Base-by-base conservation (phyloP, 306 rosid species). In the Quillaja saponaria region DNA sequence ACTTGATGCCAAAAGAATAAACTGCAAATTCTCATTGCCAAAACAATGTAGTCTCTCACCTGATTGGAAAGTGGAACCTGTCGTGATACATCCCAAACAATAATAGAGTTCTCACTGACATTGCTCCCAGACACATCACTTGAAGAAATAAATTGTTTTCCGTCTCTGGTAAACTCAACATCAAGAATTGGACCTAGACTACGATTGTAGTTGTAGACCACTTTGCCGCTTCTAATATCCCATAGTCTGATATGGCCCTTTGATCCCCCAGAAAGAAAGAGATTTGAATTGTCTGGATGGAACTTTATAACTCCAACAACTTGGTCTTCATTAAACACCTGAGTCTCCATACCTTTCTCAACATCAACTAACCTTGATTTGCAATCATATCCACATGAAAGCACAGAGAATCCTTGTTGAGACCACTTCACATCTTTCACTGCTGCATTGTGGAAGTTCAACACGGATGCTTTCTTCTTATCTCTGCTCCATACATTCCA, bases 341-440 rank as follows among this genome's bases (percentile, higher is more conserved):
- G 89, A 67, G 79, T 82, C 78, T 87, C 96, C 34, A 78, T 21
- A 39, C 90, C 99, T 81, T 78, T 89, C 76, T 83, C 97, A 58
- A 87, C 81, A 66, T 89, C 97, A 69, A 87, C 72, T 71, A 89
- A 68, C 79, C 95, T 87, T 55, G 97, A 85, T 15, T 73, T 55
- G 73, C 83, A 78, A 77, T 94, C 97, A 54, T 83, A 94, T 53
- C 96, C 99, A 67, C 96, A 85, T 40, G 97, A 94, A 80, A 94
- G 86, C 34, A 94, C 44, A 48, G 61, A 80, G 66, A 34, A 69
- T 50, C 99, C 95, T 38, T 78, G 80, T 46, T 11, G 76, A 9
- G 91, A 87, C 97, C 96, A 89, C 61, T 85, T 85, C 55, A 94
- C 91, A 71, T 89, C 87, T 80, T 79, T 87, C 63, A 85, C 91